These are phyloP conservation scores for Ophiostoma novo-ulmi DNA, from an alignment of 2,329 filamentous ascomycete genomes.

Conservation along the genomic window DNA sequence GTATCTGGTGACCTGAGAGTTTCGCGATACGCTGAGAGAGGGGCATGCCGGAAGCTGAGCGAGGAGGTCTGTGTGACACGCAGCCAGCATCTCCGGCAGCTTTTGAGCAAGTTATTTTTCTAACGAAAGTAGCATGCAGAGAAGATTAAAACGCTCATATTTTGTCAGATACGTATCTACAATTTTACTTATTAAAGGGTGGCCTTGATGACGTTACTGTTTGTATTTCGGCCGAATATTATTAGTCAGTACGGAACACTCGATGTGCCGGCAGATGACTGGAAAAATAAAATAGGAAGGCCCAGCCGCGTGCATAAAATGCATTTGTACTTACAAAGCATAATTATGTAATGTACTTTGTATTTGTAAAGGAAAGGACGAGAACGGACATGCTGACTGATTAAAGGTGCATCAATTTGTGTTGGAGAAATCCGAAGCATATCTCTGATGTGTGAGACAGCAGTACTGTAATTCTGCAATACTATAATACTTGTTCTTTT, in stretches of 20 bases:
- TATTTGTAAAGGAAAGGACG: neutral
- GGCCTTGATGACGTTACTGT: neutral
- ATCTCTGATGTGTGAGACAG: neutral
- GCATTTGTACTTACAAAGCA: neutral
- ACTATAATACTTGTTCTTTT: neutral
- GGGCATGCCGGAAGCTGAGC: neutral
- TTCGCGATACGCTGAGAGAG: neutral
- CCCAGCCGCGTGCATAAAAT: neutral
- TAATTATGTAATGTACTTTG: neutral
- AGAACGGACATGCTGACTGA: constrained; percentile 5
- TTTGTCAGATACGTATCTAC: neutral
- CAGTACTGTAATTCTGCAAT: neutral
- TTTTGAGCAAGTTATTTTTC: neutral
- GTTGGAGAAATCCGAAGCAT: constrained; percentile 5
- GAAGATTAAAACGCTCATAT: neutral
- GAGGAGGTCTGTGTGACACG: neutral
- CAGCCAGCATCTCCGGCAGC: neutral
- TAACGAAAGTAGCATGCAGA: neutral
- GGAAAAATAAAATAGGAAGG: neutral
- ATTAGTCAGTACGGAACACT: neutral
- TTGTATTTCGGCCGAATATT: neutral
- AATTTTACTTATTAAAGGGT: neutral
- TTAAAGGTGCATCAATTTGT: neutral
- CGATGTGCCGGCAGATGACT: neutral
- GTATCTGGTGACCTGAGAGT: neutral